phyloP scores from a whole-genome alignment of 345 rosid species.

The Melaleuca quinquenervia region DNA sequence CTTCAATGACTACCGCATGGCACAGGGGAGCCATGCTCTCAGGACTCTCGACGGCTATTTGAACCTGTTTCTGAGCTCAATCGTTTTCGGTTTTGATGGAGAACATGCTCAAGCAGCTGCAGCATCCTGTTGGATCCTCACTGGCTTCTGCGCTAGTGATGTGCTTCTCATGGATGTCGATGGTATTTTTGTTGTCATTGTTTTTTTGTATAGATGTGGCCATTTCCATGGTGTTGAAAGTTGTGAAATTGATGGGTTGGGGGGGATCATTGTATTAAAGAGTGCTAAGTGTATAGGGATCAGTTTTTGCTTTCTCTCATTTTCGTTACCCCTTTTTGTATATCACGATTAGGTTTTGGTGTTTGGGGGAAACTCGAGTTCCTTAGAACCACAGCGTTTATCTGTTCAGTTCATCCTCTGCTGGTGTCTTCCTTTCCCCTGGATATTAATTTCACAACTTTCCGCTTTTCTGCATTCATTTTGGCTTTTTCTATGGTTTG shows the following conservation, averaged over 20 bases:
- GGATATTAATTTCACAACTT: neutral
- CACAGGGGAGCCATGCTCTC: neutral
- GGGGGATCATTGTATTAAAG: neutral
- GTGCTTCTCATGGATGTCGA: neutral
- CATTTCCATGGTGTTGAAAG: neutral
- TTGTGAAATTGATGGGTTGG: neutral
- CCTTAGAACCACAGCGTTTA: neutral
- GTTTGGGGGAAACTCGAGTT: neutral
- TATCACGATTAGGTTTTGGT: neutral
- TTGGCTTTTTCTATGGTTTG: neutral
- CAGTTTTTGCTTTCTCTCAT: neutral
- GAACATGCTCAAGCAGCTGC: neutral
- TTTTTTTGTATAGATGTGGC: neutral
- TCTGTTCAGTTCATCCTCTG: neutral
- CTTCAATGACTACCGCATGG: neutral
- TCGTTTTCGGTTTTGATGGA: neutral
- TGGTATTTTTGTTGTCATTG: neutral
- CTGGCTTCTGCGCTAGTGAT: neutral
- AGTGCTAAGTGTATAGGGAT: neutral
- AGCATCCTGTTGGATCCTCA: neutral
- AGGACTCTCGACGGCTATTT: neutral
- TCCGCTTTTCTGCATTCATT: neutral
- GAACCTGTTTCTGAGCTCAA: neutral
- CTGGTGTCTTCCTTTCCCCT: neutral
- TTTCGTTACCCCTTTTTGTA: neutral